phyloP scores from a whole-genome alignment of 2,329 filamentous ascomycete genomes.

The Curvularia sp. region DNA sequence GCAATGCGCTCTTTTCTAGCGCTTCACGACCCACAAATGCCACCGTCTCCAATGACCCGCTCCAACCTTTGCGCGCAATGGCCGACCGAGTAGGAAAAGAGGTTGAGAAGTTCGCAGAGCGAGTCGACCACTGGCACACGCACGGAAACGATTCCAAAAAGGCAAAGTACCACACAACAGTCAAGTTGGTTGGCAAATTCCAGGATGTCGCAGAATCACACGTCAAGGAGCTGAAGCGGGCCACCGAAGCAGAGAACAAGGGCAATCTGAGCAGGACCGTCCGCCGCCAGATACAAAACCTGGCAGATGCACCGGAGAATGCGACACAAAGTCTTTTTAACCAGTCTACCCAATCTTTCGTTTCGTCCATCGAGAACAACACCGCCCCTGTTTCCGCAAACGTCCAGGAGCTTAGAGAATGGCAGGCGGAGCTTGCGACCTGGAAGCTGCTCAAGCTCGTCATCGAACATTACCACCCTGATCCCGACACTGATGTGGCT shows the following conservation, averaged over 20 bases:
- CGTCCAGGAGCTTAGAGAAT: conserved; percentile 64
- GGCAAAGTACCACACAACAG: conserved; percentile 62
- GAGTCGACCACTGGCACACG: conserved; percentile 73
- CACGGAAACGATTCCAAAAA: conserved; percentile 36
- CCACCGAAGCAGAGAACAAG: conserved; percentile 50
- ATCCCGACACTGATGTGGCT: conserved; percentile 42
- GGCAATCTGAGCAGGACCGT: conserved; percentile 41
- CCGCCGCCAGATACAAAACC: conserved; percentile 42
- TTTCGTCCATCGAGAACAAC: conserved; percentile 26
- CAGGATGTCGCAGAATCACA: conserved; percentile 61
- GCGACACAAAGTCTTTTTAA: conserved; percentile 23
- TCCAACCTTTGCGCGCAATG: conserved; percentile 68
- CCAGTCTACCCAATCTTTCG: conserved; percentile 27
- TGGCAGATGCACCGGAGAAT: conserved; percentile 31
- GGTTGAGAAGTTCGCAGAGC: conserved; percentile 85
- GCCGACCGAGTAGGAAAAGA: conserved; percentile 76
- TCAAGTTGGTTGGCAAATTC: conserved; percentile 51
- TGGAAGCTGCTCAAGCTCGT: conserved; percentile 85
- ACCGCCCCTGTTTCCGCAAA: conserved; percentile 41
- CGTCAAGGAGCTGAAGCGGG: conserved; percentile 55
- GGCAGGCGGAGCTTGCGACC: conserved; percentile 85
- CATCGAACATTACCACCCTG: conserved; percentile 69
- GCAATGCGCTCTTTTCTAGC: conserved; percentile 21
- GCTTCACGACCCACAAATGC: conserved; percentile 25
- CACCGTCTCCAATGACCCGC: conserved; percentile 49